Base-by-base conservation (phyloP, 2,329 filamentous ascomycete genomes). In the Penicillium vulpinum region DNA sequence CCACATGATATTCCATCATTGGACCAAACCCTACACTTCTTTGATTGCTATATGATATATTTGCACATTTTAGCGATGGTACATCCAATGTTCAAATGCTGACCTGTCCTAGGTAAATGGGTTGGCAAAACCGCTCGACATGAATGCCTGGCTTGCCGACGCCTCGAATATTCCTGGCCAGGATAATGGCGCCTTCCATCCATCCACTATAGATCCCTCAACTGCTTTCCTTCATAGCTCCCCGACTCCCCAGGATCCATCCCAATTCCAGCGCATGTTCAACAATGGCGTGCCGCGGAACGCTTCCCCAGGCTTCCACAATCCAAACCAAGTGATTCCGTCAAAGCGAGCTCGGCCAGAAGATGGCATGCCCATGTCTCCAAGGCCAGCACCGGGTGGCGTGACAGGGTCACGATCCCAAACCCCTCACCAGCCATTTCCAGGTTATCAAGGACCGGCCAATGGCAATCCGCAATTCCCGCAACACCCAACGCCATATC, bases 311-410 rank as follows among this genome's bases (percentile, higher is more conserved):
- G 86, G 86, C 57, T 93, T 90, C 74, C 84, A 88, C 70, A 90
- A 89, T 70, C 85, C 88, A 59, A 93, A 90, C 77, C 83, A 89
- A 46, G 87, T 96, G 69, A 88, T 96, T 65, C 93, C 93, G 57
- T 93, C 92, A 22, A 99, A 97, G 78, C 86, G 94, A 69, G 85
- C 90, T 52, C 85, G 90, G 45, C 88, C 89, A 51, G 91, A 96
- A 76, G 92, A 97, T 75, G 92, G 88, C 70, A 83, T 94, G 70
- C 88, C 87, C 64, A 88, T 89, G 72, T 95, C 92, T 31, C 92
- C 93, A 51, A 84, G 88, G 69, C 89, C 88, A 70, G 87, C 88
- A 54, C 84, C 88, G 5, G 85, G 85, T 62, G 89, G 89, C 77
- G 77, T 91, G 29, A 89, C 90, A 47, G 86, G 85, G 24, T 95